Evolutionary conservation across 495 filamentous ascomycete genomes (phyloP), one percentile per base, ranked within the genome.

Genomic region (Neurospora pannonica): DNA sequence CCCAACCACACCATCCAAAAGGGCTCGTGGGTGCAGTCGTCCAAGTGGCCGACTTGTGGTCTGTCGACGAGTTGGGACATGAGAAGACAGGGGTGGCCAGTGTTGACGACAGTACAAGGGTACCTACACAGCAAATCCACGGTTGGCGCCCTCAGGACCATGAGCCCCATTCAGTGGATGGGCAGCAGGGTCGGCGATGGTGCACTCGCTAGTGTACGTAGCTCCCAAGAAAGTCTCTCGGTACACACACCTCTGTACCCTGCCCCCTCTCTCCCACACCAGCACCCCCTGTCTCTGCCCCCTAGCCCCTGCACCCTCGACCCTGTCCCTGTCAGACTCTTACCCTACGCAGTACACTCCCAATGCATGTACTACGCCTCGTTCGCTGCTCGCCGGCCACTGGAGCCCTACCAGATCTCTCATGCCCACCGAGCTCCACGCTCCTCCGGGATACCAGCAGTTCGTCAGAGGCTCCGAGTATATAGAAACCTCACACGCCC

Each of bases 401-500:
- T 54, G 75, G 76, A 77, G 77, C 76, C 78, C 75, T 77, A 76
- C 75, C 46, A 73, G 76, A 80, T 79, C 80, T 79, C 79, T 78
- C 79, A 75, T 74, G 72, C 78, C 79, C 80, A 81, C 80, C 76
- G 54, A 81, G 77, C 46, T n/a, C 73, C 72, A 28, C 54, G 54
- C 74, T 75, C 73, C 73, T 74, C 72, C 70, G 73, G 79, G 77
- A 79, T 75, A 67, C 13, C 15, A 67, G 54, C 54, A 67, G 80
- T 71, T 46, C 67, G 40, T 72, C 62, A 72, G 72, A 73, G 76
- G 54, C 54, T 67, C 54, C 54, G 54, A 34, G 71, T 81, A 81
- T 81, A 78, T 81, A 80, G 77, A 80, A 81, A 77, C 79, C 77
- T 79, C 79, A 77, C 72, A 40, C 75, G 77, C 76, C 72, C 77